Conservation (phyloP, 2,329 filamentous ascomycete genomes). For the Trichoderma guizhouense region DNA sequence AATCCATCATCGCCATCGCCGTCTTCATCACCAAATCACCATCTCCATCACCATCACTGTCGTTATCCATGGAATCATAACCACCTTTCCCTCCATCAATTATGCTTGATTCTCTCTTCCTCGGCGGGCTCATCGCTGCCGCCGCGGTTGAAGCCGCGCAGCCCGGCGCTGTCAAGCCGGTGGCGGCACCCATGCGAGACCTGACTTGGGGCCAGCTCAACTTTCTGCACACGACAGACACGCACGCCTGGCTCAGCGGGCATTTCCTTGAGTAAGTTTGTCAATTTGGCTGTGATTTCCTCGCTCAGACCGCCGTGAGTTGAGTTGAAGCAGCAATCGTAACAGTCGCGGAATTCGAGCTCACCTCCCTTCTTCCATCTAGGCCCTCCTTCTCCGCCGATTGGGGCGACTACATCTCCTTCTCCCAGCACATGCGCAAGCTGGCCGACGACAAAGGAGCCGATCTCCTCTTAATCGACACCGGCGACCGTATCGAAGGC, state of each 20-base stretch:
- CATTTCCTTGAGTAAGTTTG: slow-evolving; percentile 77
- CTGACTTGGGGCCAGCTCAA: slow-evolving; percentile 93
- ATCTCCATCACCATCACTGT: not conserved
- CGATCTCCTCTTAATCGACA: slow-evolving; percentile 91
- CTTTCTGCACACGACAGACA: slow-evolving; percentile 95
- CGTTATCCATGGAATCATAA: slow-evolving; percentile 9
- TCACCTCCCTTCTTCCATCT: not conserved
- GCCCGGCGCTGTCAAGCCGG: slow-evolving; percentile 73
- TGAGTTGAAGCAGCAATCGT: not conserved
- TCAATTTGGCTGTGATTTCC: not conserved
- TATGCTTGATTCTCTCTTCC: slow-evolving; percentile 28
- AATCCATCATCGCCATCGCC: not conserved
- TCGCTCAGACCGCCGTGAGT: not conserved
- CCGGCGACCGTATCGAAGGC: slow-evolving; percentile 88
- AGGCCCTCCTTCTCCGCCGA: slow-evolving; percentile 90
- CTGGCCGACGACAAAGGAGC: slow-evolving; percentile 74
- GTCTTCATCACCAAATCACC: not conserved
- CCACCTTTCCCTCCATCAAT: slow-evolving; percentile 24
- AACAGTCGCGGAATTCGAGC: not conserved
- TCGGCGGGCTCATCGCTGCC: slow-evolving; percentile 33
- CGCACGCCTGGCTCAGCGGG: slow-evolving; percentile 92
- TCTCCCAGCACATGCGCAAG: slow-evolving; percentile 75
- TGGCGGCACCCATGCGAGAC: slow-evolving; percentile 76
- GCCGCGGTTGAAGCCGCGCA: slow-evolving; percentile 55
- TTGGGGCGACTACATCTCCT: slow-evolving; percentile 97